Evolutionary conservation across 176 grass and related monocot genomes (phyloP).

Genomic region (Aegilops speltoides): DNA sequence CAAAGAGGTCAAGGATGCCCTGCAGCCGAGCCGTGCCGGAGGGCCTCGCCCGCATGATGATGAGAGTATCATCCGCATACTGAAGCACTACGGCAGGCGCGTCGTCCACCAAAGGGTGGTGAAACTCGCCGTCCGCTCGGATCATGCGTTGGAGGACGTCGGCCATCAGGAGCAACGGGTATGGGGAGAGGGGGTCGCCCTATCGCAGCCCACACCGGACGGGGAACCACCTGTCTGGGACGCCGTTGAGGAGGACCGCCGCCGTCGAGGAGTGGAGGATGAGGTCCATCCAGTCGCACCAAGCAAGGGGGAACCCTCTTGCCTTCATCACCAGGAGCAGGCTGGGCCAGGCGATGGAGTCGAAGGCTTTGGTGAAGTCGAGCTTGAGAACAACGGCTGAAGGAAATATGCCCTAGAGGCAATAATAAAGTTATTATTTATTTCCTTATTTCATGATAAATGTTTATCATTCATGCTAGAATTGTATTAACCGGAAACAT

Average conservation of each 20-base stretch:
- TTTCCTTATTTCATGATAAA: too few relatives aligned
- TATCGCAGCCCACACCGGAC: not conserved
- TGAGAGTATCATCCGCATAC: not conserved
- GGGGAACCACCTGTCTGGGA: not conserved
- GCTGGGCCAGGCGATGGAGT: not conserved
- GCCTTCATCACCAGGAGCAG: not conserved
- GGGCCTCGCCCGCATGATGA: not conserved
- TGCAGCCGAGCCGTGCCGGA: accelerated
- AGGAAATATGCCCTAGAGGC: too few relatives aligned
- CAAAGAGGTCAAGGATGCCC: not conserved
- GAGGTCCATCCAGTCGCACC: not conserved
- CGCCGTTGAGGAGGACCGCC: not conserved
- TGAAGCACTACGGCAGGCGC: not conserved
- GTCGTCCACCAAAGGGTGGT: not conserved
- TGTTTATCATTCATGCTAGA: too few relatives aligned
- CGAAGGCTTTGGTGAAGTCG: not conserved
- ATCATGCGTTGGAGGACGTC: not conserved
- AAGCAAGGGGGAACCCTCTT: not conserved
- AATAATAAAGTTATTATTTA: too few relatives aligned
- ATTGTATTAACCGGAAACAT: too few relatives aligned
- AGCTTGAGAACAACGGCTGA: not conserved
- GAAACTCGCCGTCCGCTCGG: accelerated
- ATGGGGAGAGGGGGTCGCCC: not conserved
- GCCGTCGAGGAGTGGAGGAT: not conserved
- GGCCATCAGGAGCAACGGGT: not conserved